Evolutionary conservation across 2,329 filamentous ascomycete species (phyloP).

Genomic region (Aspergillus floridensis): DNA sequence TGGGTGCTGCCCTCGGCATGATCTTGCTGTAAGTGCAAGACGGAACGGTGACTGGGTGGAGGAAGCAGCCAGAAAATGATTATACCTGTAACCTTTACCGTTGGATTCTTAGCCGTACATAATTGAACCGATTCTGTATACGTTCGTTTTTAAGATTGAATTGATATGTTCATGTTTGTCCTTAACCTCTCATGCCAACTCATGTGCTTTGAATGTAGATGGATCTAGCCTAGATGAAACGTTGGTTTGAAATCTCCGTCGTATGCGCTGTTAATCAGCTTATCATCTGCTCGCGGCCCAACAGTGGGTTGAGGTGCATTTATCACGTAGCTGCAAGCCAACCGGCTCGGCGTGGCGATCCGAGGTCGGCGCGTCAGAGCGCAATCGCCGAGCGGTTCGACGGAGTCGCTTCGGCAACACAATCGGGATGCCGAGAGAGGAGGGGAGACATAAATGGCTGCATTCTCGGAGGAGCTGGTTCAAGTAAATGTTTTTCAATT

Average conservation of each 20-base stretch:
- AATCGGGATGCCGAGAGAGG: conserved; percentile 16
- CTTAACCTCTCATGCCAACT: neutral
- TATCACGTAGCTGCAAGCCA: neutral
- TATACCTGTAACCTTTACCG: neutral
- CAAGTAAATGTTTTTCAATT: no score
- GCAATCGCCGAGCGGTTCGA: neutral
- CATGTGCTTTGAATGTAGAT: no score
- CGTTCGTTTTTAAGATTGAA: neutral
- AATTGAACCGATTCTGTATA: conserved; percentile 7
- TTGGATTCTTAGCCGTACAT: conserved; percentile 7
- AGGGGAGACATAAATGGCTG: conserved; percentile 15
- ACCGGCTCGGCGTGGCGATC: neutral
- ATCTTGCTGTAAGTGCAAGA: conserved; percentile 44
- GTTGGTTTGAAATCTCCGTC: no score
- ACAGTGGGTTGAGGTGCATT: neutral
- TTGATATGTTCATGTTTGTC: neutral
- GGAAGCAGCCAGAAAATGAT: neutral
- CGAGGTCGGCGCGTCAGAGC: neutral
- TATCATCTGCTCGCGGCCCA: neutral
- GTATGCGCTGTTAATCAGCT: no score
- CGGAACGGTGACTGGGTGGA: neutral
- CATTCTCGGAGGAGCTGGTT: neutral
- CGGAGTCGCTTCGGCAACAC: conserved; percentile 14
- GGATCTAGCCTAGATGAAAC: no score
- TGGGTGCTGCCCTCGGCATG: conserved; percentile 47